Evolutionary conservation across 2,329 filamentous ascomycete genomes (phyloP), one percentile per base, ranked within the genome.

Genomic region (Sclerotinia sclerotiorum): DNA sequence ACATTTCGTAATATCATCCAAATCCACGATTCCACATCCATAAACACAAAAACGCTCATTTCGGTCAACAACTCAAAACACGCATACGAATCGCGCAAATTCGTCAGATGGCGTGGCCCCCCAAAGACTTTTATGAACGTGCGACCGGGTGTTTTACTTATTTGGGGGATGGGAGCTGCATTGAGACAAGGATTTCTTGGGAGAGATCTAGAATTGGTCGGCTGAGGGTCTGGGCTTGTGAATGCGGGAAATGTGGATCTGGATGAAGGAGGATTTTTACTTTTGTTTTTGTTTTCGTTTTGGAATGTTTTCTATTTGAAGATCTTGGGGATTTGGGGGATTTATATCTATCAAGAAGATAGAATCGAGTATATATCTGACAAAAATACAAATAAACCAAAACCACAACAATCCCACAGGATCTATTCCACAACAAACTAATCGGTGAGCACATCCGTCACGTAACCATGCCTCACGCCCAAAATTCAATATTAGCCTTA

Each of bases 401-500:
- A 35, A 35, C 35, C 5, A 35, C 6, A 10, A 17, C 24, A 19
- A 19, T 29, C 17, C 19, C 13, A 44, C 7, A 42, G 13, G 39
- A 42, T 42, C 39, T 42, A 17, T 42, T 42, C 13, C 13, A 13
- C 13, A 2, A 8, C 11, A 15, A 42, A 42, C 13, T 17, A 29
- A 58, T 29, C 56, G 17, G 56, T 46, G 24, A 42, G 56, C n/a
- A 46, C 52, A 32, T 55, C 52, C 52, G 11, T 39, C 10, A 21
- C 15, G 13, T 32, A 29, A 29, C 24, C 39, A 60, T 10, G 42
- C 56, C 19, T 60, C 56, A 21, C 39, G 24, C 51, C 39, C 27
- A 13, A 60, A 60, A 46, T 46, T 44, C 57, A 60, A 60, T 60
- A 60, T 60, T 46, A 19, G 57, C 24, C 57, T 46, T n/a, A 24